Evolutionary conservation across 371 early-diverging fungal species (phyloP), one percentile per base, ranked within the genome.

Genomic region (Rhizopus stolonifer): DNA sequence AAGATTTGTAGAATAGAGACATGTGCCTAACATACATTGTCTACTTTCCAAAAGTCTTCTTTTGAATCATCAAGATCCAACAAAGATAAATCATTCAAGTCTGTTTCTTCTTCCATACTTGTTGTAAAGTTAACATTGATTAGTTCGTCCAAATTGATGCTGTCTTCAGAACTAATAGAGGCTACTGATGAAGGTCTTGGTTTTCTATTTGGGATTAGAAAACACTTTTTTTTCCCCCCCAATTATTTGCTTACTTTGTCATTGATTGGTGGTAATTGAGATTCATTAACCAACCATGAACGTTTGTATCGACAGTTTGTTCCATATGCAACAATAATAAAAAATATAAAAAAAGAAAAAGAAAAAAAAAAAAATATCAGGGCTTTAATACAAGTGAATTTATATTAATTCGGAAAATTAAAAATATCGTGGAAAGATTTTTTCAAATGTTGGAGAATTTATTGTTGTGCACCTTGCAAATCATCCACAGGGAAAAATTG

Each of bases 41-140:
- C 67, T 46, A 76, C 51, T 47, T 72, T 72, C 72, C 72, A 76
- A 47, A 76, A 76, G 24, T 70, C 72, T 36, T 76, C 77, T 32
- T 61, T 66, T 17, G 68, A 64, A 48, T 76, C 77, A 58, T 76
- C 77, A 19, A 76, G 42, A 51, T 76, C 77, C 46, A 76, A 57
- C 38, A 61, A 58, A 18, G 70, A 66, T 22, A 76, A 53, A 46
- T 61, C 61, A 10, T 69, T 57, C 25, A 76, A 56, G 33, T 72
- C 69, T 3, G 73, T 72, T 59, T 72, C 73, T 25, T 76, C 72
- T 15, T 70, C 67, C 50, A 76, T 70, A 34, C 69, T 61, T 11
- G 56, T 49, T 7, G 70, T 67, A 25, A 62, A 70, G 40, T 76
- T 72, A 9, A 64, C 60, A 43, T 60, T 68, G 51, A 76, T 76